Base-by-base conservation (phyloP, 164 flowering plant genomes). In the Protea cynaroides region DNA sequence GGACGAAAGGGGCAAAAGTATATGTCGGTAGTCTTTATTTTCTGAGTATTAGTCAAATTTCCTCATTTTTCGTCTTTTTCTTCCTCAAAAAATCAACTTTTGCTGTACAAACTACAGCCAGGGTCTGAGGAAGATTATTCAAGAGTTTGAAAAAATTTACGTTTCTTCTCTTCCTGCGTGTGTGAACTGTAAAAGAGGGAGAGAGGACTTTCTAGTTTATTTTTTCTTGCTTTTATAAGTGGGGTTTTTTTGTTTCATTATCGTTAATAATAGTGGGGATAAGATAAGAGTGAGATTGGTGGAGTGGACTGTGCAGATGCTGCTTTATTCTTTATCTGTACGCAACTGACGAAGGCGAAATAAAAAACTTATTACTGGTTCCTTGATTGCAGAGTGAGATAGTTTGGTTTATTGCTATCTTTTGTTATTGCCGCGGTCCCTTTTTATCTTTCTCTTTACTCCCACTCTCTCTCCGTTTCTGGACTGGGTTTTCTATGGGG, bases 281-380 rank as follows among this genome's bases (percentile, higher is more conserved):
- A 21, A 22, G 40, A 56, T 63, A 52, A 38, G 47, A 68, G 49
- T 59, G 9, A 12, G 46, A 40, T 8, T 40, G 46, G 46, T 40
- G 46, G 46, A 40, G 46, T 3, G 3, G 46, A 40, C 46, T 61
- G 69, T 67, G 72, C 59, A 62, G 1, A 29, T 29, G 68, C 37
- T 59, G 64, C 64, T 70, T 72, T 70, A 25, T 13, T 46, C 75
- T 71, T 71, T 71, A 59, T 58, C 75, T 74, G 71, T 68, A 63
- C 71, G 75, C 65, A 61, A 61, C 21, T 19, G 65, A 60, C 52
- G 69, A 64, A 62, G 65, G 69, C 46, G 38, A 50, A 38, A 8
- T 25, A 49, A 55, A 14, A 25, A 47, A 40, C 25, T 40, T 14
- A 25, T 40, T 44, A 23, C 46, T 61, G 74, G 64, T 70, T 68